A percentile compares a stretch with the other conserved stretches of the same genome.
Evolutionary conservation across 148 eudicot genomes (phyloP).

Genomic region (Spergularia marina): DNA sequence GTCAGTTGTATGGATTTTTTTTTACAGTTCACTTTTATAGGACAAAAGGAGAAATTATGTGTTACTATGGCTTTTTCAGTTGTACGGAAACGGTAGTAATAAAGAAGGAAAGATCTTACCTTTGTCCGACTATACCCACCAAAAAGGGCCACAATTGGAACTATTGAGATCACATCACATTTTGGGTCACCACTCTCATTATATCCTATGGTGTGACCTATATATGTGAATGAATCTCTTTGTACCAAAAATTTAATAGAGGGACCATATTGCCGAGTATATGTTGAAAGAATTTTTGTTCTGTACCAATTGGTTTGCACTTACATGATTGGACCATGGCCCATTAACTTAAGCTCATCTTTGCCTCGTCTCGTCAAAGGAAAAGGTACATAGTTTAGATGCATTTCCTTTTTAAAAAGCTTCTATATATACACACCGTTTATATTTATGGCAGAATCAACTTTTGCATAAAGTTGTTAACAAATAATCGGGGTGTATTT

Average conservation of each 20-base stretch:
- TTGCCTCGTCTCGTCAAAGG: too few relatives aligned
- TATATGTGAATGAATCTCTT: too few relatives aligned
- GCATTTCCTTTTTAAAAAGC: neutral
- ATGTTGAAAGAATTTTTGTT: constrained; percentile 13
- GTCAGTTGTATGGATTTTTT: neutral
- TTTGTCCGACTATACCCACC: constrained; percentile 1
- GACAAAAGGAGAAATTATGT: neutral
- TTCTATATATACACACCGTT: neutral
- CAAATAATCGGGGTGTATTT: too few relatives aligned
- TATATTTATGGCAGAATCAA: too few relatives aligned
- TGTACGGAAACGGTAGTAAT: constrained; percentile 12
- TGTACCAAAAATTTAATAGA: constrained; percentile 11
- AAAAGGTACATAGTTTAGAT: neutral
- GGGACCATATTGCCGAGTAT: neutral
- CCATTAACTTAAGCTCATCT: neutral
- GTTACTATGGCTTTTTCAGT: neutral
- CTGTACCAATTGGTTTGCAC: neutral
- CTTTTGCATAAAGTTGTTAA: too few relatives aligned
- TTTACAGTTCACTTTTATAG: neutral
- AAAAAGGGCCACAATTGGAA: neutral
- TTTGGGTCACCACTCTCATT: neutral
- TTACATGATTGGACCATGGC: neutral
- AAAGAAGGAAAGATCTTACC: neutral
- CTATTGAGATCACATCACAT: too few relatives aligned
- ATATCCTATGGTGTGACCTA: too few relatives aligned